Evolutionary conservation across 148 eudicot species (phyloP), one percentile per base, ranked within the genome.

Genomic region (Nepenthes mirabilis): DNA sequence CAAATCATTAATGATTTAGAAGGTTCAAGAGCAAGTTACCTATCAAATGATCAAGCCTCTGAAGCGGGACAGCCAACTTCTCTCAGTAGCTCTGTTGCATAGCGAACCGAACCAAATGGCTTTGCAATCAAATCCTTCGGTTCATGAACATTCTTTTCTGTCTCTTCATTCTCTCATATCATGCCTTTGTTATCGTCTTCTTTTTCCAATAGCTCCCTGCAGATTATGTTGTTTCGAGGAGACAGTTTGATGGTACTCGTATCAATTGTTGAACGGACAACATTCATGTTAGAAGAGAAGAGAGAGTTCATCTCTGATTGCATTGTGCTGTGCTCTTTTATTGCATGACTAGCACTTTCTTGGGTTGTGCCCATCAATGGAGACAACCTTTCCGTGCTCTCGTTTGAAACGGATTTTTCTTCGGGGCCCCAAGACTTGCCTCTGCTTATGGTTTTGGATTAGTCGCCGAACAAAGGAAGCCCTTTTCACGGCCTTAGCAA

Each of bases 101-200:
- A 64, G 37, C 56, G 9, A 1, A 57, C 65, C 59, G 67, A 74
- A 35, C 43, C 14, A 2, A 64, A 34, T 5, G 78, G 73, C 57
- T 74, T 76, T 5, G 70, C 59, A 14, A 84, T 79, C 75, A 82
- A 77, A 56, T 73, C 73, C 71, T 82, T 80, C 68, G 80, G 63
- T 52, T 84, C 84, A 40, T 70, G 67, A 55, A 63, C 71, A 43
- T 74, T 56, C 14, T 10, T 49, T 37, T 59, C 60, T 37, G 14
- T 57, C 47, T 32, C 58, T 33, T 34, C 58, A 55, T 55, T 34
- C 58, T 55, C 58, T 6, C 36, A 9, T 32, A 55, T 55, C 52
- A 49, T 23, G 23, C 23, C 23, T 23, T 23, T 23, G 23, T 23
- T 23, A 23, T 23, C 23, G 23, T 23, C n/a, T 5, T 49, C 52